Evolutionary conservation across 2,329 filamentous ascomycete species (phyloP).

Genomic region (Alternaria infectoria): DNA sequence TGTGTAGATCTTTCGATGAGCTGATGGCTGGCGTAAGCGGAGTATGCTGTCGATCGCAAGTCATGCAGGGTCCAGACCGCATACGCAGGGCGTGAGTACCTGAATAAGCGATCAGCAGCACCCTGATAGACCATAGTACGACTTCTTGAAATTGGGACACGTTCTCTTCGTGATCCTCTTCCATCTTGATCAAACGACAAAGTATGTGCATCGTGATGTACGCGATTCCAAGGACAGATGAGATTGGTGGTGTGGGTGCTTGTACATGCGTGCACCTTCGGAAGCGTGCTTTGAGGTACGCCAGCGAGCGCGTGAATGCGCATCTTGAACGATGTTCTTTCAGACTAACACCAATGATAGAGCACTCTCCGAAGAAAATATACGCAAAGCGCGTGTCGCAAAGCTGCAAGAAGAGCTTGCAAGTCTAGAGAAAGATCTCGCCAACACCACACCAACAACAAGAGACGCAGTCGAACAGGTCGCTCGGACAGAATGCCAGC

Average conservation of each 20-base stretch:
- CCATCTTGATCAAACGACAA: background rate
- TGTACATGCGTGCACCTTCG: background rate
- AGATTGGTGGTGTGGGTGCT: background rate
- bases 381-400: constrained; percentile 7
- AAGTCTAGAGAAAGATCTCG: constrained; percentile 9
- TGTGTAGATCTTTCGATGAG: background rate
- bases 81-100: constrained; percentile 6
- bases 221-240: too few species aligned
- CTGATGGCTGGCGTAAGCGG: background rate
- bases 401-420: constrained; percentile 11
- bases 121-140: background rate
- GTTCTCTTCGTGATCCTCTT: background rate
- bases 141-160: too few species aligned
- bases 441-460: constrained; percentile 3
- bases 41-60: background rate
- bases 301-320: too few species aligned
- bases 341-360: constrained; percentile 1
- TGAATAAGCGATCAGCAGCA: constrained; percentile 5
- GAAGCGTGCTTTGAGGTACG: constrained; percentile 1
- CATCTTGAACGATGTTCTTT: background rate
- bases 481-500: constrained; percentile 22
- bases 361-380: constrained; percentile 2
- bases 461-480: constrained; percentile 11
- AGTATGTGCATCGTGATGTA: background rate
- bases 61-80: background rate